Conservation (phyloP, 192 early-diverging fungal genomes). For the Linnemannia elongata region DNA sequence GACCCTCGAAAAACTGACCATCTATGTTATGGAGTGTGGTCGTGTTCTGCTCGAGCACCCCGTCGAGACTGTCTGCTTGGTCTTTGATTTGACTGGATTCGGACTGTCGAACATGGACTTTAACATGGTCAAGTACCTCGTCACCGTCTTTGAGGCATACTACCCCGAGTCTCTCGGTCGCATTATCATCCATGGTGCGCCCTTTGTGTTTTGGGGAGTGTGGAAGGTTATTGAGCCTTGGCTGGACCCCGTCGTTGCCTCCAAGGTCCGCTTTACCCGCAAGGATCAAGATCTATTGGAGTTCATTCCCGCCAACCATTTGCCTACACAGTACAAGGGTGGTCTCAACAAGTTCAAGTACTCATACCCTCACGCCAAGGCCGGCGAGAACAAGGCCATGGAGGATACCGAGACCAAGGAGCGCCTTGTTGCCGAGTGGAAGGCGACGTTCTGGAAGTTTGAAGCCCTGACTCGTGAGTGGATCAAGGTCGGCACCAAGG, state of each 20-base stretch:
- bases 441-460: conserved; percentile 42
- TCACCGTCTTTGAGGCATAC: conserved; percentile 84
- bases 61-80: conserved; percentile 62
- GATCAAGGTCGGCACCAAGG: conserved; percentile 32
- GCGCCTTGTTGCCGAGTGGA: conserved; percentile 34
- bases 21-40: conserved; percentile 80
- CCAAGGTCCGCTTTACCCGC: conserved; percentile 83
- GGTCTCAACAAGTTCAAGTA: conserved; percentile 67
- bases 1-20: conserved; percentile 70
- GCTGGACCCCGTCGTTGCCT: conserved; percentile 89
- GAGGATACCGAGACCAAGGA: conserved; percentile 47
- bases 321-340: conserved; percentile 67
- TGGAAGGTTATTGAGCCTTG: conserved; percentile 86
- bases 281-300: conserved; percentile 67
- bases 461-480: conserved; percentile 63
- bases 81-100: conserved; percentile 48
- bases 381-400: conserved; percentile 57
- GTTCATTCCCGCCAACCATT: conserved; percentile 68
- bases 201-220: conserved; percentile 87
- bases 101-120: conserved; percentile 48
- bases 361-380: conserved; percentile 48
- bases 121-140: conserved; percentile 73
- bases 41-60: conserved; percentile 70
- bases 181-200: conserved; percentile 84
- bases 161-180: conserved; percentile 89